Evolutionary conservation across 202 grass and related monocot genomes (phyloP), one percentile per base, ranked within the genome.

Genomic region (Saccharum hybrid): DNA sequence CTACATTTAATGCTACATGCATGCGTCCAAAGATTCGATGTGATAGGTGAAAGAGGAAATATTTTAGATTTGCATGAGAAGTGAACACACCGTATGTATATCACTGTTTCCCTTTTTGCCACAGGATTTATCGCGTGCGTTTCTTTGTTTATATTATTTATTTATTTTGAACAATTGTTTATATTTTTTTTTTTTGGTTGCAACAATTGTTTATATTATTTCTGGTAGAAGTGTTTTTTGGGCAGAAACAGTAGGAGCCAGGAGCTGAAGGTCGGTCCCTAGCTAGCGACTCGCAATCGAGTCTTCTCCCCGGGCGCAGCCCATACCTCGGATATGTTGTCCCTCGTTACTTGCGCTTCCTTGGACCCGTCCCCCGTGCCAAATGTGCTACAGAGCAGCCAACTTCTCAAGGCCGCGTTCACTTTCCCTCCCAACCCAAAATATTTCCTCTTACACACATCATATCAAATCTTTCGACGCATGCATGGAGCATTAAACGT

Each of bases 271-370:
- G 34, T 36, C 34, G 28, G 28, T 28, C 28, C 1, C 28, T 28
- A 28, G 28, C 28, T 28, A 8, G 6, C 52, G 52, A 57, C 52
- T 57, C 7, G 56, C 56, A 8, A 61, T 61, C 21, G 57, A 61
- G 57, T 26, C 9, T 22, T 37, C 66, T 19, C 16, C 49, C n/a
- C 54, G 19, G 19, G 8, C 56, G 39, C 67, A 11, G 67, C 67
- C 39, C 67, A 23, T 7, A 45, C 21, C 39, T 22, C 6, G 41
- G 40, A 4, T 43, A 4, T 15, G 22, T 48, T 48, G 41, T 72
- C 41, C 23, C 70, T 72, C 70, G 70, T 43, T 15, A 72, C 70
- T 72, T 72, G 70, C 23, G 43, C 43, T 10, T 13, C 68, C 68
- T 45, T 71, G 40, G 68, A 46, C n/a, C 21, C 21, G 21, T 5